Conservation (phyloP, 441 rosid species). For the Eugenia klotzschiana region DNA sequence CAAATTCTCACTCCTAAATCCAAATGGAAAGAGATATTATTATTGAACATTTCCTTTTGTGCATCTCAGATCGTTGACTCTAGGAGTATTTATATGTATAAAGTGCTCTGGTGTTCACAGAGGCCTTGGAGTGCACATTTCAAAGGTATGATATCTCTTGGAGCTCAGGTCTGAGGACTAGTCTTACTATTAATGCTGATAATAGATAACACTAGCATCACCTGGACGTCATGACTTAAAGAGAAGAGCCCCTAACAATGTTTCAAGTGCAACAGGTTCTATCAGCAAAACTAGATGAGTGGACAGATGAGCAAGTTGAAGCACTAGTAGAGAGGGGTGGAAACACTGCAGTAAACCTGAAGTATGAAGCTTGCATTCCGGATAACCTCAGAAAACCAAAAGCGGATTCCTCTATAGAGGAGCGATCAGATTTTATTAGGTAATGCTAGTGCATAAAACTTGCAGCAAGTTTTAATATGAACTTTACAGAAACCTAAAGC, state of each 20-base stretch:
- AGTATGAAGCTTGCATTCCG: slow-evolving; percentile 64
- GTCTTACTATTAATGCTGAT: background rate
- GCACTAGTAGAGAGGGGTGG: slow-evolving; percentile 55
- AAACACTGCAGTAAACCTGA: slow-evolving; percentile 50
- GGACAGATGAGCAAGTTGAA: slow-evolving; percentile 93
- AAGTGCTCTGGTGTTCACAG: slow-evolving; percentile 95
- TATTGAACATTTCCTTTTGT: slow-evolving; percentile 5
- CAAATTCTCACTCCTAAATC: background rate
- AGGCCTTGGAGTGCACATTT: slow-evolving; percentile 93
- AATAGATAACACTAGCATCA: background rate
- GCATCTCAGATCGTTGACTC: slow-evolving; percentile 50
- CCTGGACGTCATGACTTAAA: slow-evolving; percentile 1
- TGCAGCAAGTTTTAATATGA: background rate
- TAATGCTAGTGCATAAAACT: slow-evolving; percentile 3
- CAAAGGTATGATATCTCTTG: slow-evolving; percentile 45
- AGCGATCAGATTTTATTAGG: slow-evolving; percentile 75
- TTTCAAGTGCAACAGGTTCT: slow-evolving; percentile 43
- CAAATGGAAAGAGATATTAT: background rate
- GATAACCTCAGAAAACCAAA: slow-evolving; percentile 53
- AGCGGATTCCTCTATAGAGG: slow-evolving; percentile 62
- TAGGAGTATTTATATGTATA: slow-evolving; percentile 85
- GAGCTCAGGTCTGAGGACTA: background rate
- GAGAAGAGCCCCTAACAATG: background rate
- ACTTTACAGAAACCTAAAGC: slow-evolving; percentile 2
- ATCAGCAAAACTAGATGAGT: slow-evolving; percentile 83